Evolutionary conservation across 2,329 filamentous ascomycete species (phyloP).

Genomic region (Epicoccum sorghinum): DNA sequence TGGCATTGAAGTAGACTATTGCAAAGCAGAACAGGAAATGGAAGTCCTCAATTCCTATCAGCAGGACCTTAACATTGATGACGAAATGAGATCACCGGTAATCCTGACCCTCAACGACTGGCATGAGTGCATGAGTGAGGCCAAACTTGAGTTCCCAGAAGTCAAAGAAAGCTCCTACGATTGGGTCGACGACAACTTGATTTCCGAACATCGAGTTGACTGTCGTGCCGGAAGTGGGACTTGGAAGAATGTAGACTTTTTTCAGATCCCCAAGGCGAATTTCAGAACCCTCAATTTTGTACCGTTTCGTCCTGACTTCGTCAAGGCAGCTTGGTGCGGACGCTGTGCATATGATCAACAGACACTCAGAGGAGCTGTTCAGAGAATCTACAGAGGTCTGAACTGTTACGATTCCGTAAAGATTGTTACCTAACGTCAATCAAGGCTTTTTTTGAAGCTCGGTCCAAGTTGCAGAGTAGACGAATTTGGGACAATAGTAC

Average conservation of each 20-base stretch:
- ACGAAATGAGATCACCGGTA: too few relatives aligned
- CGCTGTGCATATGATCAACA: background rate
- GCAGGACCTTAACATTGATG: too few relatives aligned
- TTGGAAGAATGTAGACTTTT: slow-evolving; percentile 15
- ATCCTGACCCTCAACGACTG: background rate
- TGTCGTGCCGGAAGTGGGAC: slow-evolving; percentile 3
- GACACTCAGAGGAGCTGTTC: background rate
- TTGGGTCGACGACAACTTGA: background rate
- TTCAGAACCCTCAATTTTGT: slow-evolving; percentile 13
- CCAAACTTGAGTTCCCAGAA: background rate
- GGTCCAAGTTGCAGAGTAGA: too few relatives aligned
- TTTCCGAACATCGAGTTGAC: slow-evolving; percentile 4
- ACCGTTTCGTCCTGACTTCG: background rate
- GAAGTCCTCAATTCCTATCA: too few relatives aligned
- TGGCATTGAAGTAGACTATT: too few relatives aligned
- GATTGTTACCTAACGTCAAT: background rate
- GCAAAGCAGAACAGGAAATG: too few relatives aligned
- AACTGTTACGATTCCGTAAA: slow-evolving; percentile 1
- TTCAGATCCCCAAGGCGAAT: slow-evolving; percentile 11
- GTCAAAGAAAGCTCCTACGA: slow-evolving; percentile 8
- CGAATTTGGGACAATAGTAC: too few relatives aligned
- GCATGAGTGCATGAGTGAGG: slow-evolving; percentile 1
- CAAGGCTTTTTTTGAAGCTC: background rate
- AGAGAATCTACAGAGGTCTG: slow-evolving; percentile 9
- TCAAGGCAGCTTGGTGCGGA: slow-evolving; percentile 2